Conservation (phyloP, 2,329 filamentous ascomycete genomes). For the Pseudogymnoascus sp. region DNA sequence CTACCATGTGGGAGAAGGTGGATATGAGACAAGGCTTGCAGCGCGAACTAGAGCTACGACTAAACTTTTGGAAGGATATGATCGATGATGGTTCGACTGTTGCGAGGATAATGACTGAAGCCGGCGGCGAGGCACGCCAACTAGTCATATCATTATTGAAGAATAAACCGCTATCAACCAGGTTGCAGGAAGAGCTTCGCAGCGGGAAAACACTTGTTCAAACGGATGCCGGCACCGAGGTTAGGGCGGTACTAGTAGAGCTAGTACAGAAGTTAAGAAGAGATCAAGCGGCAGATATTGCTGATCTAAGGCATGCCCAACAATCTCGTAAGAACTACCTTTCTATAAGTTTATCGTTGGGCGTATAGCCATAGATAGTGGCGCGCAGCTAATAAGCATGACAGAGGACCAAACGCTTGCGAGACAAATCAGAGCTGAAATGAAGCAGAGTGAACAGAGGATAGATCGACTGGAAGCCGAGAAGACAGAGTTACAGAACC, state of each 20-base stretch:
- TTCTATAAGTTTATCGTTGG: neutral
- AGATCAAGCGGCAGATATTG: neutral
- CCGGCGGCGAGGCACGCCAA: neutral
- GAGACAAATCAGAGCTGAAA: neutral
- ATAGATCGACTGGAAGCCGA: neutral
- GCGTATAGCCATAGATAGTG: neutral
- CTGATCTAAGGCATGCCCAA: neutral
- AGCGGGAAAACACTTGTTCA: constrained; percentile 8
- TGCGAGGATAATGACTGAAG: neutral
- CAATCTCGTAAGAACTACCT: neutral
- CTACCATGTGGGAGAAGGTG: constrained; percentile 30
- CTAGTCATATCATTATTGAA: constrained; percentile 2
- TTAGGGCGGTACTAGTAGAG: neutral
- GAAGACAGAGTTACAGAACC: neutral
- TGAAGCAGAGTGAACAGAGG: neutral
- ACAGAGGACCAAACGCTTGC: neutral
- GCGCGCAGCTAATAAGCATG: neutral
- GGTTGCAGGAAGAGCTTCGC: constrained; percentile 7
- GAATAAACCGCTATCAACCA: neutral
- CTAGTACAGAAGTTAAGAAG: neutral
- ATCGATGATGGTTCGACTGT: constrained; percentile 3
- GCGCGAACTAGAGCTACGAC: constrained; percentile 18
- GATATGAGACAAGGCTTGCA: constrained; percentile 10
- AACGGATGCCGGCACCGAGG: constrained; percentile 9
- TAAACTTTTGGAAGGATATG: constrained; percentile 13